Percentiles rank a stretch among this genome's conserved stretches.
phyloP scores from a whole-genome alignment of 2,329 filamentous ascomycete species.

The Cladophialophora chaetospira region DNA sequence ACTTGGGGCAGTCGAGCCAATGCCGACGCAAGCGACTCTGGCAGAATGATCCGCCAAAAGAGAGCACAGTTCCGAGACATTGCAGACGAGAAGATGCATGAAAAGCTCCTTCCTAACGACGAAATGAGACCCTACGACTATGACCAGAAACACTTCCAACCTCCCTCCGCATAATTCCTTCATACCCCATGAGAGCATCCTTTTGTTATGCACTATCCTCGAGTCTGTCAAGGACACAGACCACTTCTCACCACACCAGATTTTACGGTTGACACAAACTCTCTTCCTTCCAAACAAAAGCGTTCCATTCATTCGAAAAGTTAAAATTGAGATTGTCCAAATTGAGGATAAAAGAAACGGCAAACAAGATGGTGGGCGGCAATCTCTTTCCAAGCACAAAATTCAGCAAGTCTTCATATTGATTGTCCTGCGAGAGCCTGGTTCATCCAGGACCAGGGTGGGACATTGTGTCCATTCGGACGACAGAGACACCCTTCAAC shows the following conservation, averaged over 20 bases:
- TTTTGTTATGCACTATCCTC: neutral
- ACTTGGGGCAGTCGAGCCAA: conserved; percentile 94
- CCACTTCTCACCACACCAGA: conserved; percentile 6
- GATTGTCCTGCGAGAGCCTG: neutral
- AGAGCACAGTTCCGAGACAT: conserved; percentile 16
- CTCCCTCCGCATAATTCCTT: conserved; percentile 20
- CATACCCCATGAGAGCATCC: too few relatives aligned
- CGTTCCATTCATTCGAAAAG: conserved; percentile 15
- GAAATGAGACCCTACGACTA: conserved; percentile 26
- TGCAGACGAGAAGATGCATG: conserved; percentile 23
- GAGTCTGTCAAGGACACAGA: neutral
- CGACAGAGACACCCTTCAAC: neutral
- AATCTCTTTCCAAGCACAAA: conserved; percentile 22
- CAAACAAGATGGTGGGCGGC: conserved; percentile 19
- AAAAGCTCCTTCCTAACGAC: conserved; percentile 26
- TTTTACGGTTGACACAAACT: conserved; percentile 14
- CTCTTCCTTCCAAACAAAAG: conserved; percentile 14
- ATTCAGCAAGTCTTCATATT: conserved; percentile 13
- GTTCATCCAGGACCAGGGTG: neutral
- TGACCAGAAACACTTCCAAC: conserved; percentile 26
- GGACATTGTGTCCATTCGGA: neutral
- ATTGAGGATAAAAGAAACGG: conserved; percentile 15
- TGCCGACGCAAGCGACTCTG: conserved; percentile 78
- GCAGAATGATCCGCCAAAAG: conserved; percentile 58
- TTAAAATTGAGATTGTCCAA: conserved; percentile 10